Evolutionary conservation across 2,329 filamentous ascomycete genomes (phyloP).

Genomic region (Diaporthe batatas): DNA sequence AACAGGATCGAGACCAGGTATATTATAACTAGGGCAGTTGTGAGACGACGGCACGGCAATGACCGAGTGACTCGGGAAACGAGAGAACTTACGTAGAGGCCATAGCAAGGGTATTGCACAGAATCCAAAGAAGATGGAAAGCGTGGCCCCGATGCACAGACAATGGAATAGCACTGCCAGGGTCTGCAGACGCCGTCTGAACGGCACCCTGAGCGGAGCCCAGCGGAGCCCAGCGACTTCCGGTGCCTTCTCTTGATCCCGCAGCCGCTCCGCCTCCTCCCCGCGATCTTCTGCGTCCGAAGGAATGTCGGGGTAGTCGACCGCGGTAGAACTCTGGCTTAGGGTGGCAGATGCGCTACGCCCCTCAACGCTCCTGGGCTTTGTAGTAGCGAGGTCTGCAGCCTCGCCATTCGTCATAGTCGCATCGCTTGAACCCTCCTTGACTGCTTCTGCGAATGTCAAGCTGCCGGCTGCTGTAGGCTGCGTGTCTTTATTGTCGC

Average conservation of each 20-base stretch:
- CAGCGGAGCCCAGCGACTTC: conserved; percentile 75
- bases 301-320: conserved; percentile 41
- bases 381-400: not conserved
- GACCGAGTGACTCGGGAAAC: too few species aligned
- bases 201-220: conserved; percentile 82
- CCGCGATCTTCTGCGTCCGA: conserved; percentile 30
- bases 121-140: conserved; percentile 89
- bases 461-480: conserved; percentile 38
- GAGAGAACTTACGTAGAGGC: conserved; percentile 67
- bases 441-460: conserved; percentile 41
- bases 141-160: conserved; percentile 75
- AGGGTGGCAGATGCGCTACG: conserved; percentile 17
- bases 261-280: conserved; percentile 28
- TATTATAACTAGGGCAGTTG: conserved; percentile 61
- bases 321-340: conserved; percentile 38
- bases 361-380: not conserved
- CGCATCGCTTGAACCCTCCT: conserved; percentile 27
- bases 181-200: conserved; percentile 80
- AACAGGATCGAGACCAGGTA: conserved; percentile 89
- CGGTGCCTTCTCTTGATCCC: conserved; percentile 33
- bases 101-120: conserved; percentile 93
- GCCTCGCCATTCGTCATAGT: conserved; percentile 9
- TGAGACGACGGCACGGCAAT: not conserved
- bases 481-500: conserved; percentile 9
- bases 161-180: conserved; percentile 82